Evolutionary conservation across 2,329 filamentous ascomycete species (phyloP), one percentile per base, ranked within the genome.

Genomic region (Esteya vermicola): DNA sequence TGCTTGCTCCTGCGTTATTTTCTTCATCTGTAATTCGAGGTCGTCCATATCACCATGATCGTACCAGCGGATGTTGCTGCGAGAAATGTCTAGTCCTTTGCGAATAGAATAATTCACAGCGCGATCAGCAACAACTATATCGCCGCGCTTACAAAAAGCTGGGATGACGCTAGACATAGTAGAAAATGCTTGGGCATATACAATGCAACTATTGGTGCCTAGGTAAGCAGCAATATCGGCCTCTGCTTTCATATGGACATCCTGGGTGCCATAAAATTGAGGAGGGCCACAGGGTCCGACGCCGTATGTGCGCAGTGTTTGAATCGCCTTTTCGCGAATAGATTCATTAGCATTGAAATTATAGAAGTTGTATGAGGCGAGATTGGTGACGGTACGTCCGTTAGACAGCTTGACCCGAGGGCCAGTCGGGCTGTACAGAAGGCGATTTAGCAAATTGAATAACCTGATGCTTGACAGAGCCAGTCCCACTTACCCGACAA

Each of bases 121-220:
- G 49, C 82, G 82, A 62, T 98, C 91, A 32, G 86, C 91, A 40
- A 98, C 85, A 51, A 98, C 96, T 54, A 96, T 84, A 57, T 98
- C 91, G 38, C 91, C 91, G 52, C 91, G 76, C 67, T 98, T 98
- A 57, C 84, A 93, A 57, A 98, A 98, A 2, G 88, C 82, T 0
- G 91, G 93, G 45, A 98, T 95, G 19, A 96, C 88, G 56, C 83
- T 89, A n/a, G 84, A 88, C 45, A 96, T 93, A 31, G 91, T 95
- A 21, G 85, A 93, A 57, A 98, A 96, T 4, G 88, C 81, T 56
- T 98, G 91, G 1, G 91, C 84, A 55, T 98, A 98, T 44, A 98
- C 78, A 50, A 98, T 96, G 55, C 85, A 93, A 25, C 81, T 79
- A 40, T 88, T 78, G 1, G 84, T 85, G 20, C 91, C 91, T 21